phyloP scores from a whole-genome alignment of 306 rosid genomes.

The Quercus gilva region DNA sequence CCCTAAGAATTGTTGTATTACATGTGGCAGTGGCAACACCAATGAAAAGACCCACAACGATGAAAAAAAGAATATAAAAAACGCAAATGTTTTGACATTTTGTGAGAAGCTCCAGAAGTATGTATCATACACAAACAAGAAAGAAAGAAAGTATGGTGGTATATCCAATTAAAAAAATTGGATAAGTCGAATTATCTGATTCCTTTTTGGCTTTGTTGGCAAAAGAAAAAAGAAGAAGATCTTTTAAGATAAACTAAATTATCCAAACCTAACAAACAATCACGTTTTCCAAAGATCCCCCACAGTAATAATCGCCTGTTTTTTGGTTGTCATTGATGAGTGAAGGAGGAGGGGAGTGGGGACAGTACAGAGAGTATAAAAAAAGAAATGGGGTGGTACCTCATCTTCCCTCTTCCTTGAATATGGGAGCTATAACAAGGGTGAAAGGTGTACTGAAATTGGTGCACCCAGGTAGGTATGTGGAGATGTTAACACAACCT shows the following conservation, averaged over 20 bases:
- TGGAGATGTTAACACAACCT: slow-evolving; percentile 50
- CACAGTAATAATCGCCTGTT: slow-evolving; percentile 2
- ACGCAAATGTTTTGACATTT: no score
- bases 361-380: slow-evolving; percentile 14
- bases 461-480: slow-evolving; percentile 50
- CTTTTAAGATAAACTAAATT: background rate
- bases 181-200: no score
- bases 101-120: no score
- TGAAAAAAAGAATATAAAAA: no score
- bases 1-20: no score
- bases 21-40: no score
- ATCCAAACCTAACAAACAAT: background rate
- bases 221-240: background rate
- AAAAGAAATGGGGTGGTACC: background rate
- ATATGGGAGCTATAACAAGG: slow-evolving; percentile 21
- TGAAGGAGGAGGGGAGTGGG: no score
- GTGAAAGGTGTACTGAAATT: slow-evolving; percentile 49
- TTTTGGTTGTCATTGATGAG: slow-evolving; percentile 14
- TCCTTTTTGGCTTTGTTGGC: background rate
- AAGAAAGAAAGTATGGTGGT: no score
- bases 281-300: slow-evolving; percentile 26
- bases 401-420: slow-evolving; percentile 20
- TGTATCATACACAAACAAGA: no score
- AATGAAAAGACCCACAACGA: no score
- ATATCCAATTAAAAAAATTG: no score